phyloP scores from a whole-genome alignment of 768 basidiomycete genomes.

The Psilocybe sp. region DNA sequence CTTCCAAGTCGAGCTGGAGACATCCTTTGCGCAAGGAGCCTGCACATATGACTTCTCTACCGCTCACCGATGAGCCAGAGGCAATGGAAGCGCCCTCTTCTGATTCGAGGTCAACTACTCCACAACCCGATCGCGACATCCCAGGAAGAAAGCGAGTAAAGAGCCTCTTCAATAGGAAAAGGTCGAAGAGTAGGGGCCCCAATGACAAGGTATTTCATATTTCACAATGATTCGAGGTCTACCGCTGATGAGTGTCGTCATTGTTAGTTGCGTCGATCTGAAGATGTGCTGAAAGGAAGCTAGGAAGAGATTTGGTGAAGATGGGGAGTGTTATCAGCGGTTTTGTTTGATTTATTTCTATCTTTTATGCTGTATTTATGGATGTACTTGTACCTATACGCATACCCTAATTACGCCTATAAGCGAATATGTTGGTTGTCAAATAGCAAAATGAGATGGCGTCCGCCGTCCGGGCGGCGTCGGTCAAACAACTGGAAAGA shows the following conservation, averaged over 20 bases:
- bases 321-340: neutral
- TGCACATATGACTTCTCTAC: constrained; percentile 21
- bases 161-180: constrained; percentile 29
- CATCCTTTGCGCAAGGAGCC: constrained; percentile 14
- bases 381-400: neutral
- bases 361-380: neutral
- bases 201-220: constrained; percentile 8
- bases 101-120: constrained; percentile 2
- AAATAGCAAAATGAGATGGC: too few relatives aligned
- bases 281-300: constrained; percentile 6
- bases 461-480: too few relatives aligned
- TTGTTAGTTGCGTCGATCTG: constrained; percentile 9
- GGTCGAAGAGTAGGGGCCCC: constrained; percentile 20
- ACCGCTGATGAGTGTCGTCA: neutral
- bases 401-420: too few relatives aligned
- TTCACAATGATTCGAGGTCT: neutral
- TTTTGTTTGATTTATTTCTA: neutral
- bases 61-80: constrained; percentile 43
- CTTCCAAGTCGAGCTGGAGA: constrained; percentile 15
- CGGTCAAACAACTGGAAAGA: too few relatives aligned
- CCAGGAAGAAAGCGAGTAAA: constrained; percentile 26
- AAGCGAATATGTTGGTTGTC: too few relatives aligned
- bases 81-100: constrained; percentile 13
- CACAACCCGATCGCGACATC: constrained; percentile 12
- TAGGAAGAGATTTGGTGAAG: too few relatives aligned